phyloP scores from a whole-genome alignment of 805 yeast species.

The Nakazawaea populi region DNA sequence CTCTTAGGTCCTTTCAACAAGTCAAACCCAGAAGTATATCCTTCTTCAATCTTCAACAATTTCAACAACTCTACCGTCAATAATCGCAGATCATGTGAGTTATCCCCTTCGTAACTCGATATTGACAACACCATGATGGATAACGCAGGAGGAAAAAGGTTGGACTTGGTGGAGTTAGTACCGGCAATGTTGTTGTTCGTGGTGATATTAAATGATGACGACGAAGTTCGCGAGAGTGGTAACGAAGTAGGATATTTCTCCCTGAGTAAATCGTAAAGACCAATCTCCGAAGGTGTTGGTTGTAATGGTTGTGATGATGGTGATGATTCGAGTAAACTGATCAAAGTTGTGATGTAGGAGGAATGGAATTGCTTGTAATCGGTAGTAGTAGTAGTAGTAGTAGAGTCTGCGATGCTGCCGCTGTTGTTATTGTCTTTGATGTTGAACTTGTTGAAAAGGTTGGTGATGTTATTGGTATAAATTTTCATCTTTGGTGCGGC shows the following conservation, averaged over 20 bases:
- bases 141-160: neutral
- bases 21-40: constrained; percentile 11
- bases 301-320: neutral
- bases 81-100: constrained; percentile 59
- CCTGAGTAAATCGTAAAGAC: constrained; percentile 8
- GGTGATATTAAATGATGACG: neutral
- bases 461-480: constrained; percentile 20
- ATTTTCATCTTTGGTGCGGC: constrained; percentile 14
- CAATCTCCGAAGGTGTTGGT: constrained; percentile 5
- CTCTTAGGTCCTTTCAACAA: constrained; percentile 55
- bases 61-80: constrained; percentile 31
- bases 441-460: constrained; percentile 15
- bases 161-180: neutral
- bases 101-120: constrained; percentile 88
- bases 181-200: neutral
- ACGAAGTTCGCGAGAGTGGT: constrained; percentile 11
- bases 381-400: neutral
- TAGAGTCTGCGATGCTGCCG: too few relatives aligned
- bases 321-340: neutral
- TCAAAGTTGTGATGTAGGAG: neutral
- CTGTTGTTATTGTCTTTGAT: constrained; percentile 8
- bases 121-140: constrained; percentile 20
- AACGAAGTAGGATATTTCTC: constrained; percentile 13
- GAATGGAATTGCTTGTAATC: neutral
- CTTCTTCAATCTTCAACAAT: neutral